Evolutionary conservation across 2,329 filamentous ascomycete genomes (phyloP).

Genomic region (Zelopaecilomyces penicillatus): DNA sequence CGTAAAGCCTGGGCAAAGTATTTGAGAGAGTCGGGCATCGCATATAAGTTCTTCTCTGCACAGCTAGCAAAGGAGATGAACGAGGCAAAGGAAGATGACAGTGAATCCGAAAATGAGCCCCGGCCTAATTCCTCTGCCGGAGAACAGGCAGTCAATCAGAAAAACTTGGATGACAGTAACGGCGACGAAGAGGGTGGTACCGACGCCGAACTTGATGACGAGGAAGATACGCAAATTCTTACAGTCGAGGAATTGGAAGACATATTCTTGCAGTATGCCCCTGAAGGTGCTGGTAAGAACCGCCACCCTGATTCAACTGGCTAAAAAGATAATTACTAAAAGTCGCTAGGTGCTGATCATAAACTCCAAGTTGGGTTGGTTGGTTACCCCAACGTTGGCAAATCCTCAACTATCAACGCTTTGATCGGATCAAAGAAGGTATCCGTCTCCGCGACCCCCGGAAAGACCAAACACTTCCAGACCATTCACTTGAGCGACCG

Average conservation of each 20-base stretch:
- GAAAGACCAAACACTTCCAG: conserved; percentile 99
- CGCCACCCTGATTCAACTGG: neutral
- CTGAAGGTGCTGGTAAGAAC: conserved; percentile 41
- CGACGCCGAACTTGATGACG: conserved; percentile 19
- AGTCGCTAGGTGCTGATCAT: conserved; percentile 33
- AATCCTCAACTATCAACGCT: conserved; percentile 98
- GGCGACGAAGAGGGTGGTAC: conserved; percentile 17
- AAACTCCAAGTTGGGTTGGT: conserved; percentile 91
- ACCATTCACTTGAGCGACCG: conserved; percentile 88
- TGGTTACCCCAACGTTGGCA: conserved; percentile 97
- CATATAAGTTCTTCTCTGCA: conserved; percentile 95
- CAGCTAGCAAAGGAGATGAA: conserved; percentile 83
- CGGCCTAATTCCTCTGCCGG: conserved; percentile 8
- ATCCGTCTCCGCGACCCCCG: conserved; percentile 91
- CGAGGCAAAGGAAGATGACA: conserved; percentile 56
- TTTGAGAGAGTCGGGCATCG: conserved; percentile 70
- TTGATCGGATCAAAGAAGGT: conserved; percentile 98
- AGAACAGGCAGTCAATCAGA: conserved; percentile 10
- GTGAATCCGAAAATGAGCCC: conserved; percentile 32
- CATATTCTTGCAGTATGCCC: conserved; percentile 70
- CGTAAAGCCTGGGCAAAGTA: conserved; percentile 78
- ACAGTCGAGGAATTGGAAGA: conserved; percentile 88
- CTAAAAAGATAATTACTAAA: conserved; percentile 7
- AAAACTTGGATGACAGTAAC: conserved; percentile 18
- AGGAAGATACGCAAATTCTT: conserved; percentile 67